These are phyloP conservation scores for Syzygium syzygioides DNA, from an alignment of 441 rosid genomes.

Conservation along the genomic window DNA sequence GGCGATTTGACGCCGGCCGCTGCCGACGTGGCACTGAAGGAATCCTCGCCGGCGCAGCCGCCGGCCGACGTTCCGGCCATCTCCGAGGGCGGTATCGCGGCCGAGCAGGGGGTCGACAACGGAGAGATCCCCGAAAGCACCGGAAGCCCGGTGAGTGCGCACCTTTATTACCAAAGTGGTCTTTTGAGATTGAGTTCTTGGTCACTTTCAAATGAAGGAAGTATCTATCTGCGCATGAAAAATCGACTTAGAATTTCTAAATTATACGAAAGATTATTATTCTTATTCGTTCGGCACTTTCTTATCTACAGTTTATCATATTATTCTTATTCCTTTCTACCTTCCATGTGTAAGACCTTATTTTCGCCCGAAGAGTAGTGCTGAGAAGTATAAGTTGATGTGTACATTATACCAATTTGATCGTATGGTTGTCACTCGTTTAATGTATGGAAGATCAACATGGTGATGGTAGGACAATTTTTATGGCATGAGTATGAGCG, in stretches of 20 bases:
- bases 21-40: constrained; percentile 3
- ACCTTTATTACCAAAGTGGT: background rate
- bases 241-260: background rate
- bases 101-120: constrained; percentile 5
- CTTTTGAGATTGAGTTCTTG: background rate
- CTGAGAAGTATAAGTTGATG: background rate
- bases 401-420: background rate
- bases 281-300: background rate
- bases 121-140: constrained; percentile 14
- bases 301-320: background rate
- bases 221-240: background rate
- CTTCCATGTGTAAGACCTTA: background rate
- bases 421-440: background rate
- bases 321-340: too few relatives aligned
- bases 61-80: constrained; percentile 4
- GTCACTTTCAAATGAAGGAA: background rate
- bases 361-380: background rate
- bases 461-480: background rate
- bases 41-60: background rate
- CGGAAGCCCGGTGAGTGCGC: constrained; percentile 27
- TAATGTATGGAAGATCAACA: background rate
- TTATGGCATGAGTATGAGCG: background rate
- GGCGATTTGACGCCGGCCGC: constrained; percentile 8
- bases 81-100: background rate
- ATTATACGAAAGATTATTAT: background rate